These are phyloP conservation scores for Alternaria solani DNA, from an alignment of 2,329 filamentous ascomycete species.

Conservation along the genomic window DNA sequence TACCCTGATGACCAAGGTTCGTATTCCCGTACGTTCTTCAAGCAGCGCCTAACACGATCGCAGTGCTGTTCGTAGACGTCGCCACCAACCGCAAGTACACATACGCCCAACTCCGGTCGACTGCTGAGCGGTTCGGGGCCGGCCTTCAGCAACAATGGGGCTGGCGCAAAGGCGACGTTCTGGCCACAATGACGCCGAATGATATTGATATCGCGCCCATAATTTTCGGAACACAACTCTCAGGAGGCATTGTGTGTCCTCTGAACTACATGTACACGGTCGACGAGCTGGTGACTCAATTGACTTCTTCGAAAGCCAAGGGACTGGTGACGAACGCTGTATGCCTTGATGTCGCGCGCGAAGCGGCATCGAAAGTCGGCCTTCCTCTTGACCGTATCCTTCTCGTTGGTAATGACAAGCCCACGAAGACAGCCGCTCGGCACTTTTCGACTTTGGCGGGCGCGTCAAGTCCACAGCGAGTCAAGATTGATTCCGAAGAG, in stretches of 20 bases:
- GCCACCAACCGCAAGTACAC: background rate
- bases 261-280: slow-evolving; percentile 26
- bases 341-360: slow-evolving; percentile 1
- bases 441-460: background rate
- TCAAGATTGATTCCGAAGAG: slow-evolving; percentile 14
- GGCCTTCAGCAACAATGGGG: background rate
- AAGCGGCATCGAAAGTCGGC: background rate
- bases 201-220: background rate
- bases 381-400: background rate
- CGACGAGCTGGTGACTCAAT: slow-evolving; percentile 24
- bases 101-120: background rate
- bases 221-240: slow-evolving; percentile 25
- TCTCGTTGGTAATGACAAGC: background rate
- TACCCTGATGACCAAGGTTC: background rate
- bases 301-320: slow-evolving; percentile 17
- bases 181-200: background rate
- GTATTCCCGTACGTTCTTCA: rapidly evolving
- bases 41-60: background rate
- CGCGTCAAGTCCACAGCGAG: background rate
- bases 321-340: slow-evolving; percentile 9
- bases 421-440: background rate
- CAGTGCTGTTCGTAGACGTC: background rate
- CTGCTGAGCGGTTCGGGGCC: background rate
- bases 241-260: slow-evolving; percentile 31
- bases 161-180: background rate